phyloP scores from a whole-genome alignment of 139 green algal genomes.

The Nannochloris sp. region DNA sequence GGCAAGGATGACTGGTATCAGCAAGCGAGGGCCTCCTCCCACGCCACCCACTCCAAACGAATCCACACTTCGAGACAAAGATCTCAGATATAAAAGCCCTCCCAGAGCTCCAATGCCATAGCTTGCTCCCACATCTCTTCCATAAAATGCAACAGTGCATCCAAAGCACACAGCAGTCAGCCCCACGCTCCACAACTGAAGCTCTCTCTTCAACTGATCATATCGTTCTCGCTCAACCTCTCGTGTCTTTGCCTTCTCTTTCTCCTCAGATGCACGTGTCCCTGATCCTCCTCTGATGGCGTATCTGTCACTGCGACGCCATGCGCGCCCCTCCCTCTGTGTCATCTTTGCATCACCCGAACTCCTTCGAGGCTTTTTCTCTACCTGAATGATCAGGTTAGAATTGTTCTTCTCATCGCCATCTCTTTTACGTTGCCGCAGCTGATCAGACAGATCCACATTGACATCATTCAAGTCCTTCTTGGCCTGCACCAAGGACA shows the following conservation, averaged over 20 bases:
- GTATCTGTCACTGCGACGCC: conserved; percentile 30
- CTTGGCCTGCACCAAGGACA: conserved; percentile 10
- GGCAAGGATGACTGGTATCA: conserved; percentile 82
- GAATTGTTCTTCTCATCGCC: background rate
- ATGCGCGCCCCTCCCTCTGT: conserved; percentile 22
- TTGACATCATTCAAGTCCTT: conserved; percentile 48
- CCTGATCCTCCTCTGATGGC: conserved; percentile 12
- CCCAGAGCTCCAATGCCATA: conserved; percentile 72
- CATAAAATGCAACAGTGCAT: conserved; percentile 46
- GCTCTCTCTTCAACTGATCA: conserved; percentile 53
- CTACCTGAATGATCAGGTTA: background rate
- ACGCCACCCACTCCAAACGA: conserved; percentile 32
- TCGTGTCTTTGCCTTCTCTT: conserved; percentile 20
- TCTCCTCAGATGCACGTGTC: conserved; percentile 14
- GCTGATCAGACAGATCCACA: conserved; percentile 52
- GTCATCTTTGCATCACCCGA: conserved; percentile 13
- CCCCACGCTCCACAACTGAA: conserved; percentile 47
- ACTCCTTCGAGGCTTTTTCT: background rate
- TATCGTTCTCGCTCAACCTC: conserved; percentile 40
- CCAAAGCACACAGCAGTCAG: conserved; percentile 28
- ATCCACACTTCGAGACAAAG: conserved; percentile 73
- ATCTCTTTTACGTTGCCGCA: conserved; percentile 16
- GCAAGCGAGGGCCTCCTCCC: conserved; percentile 58
- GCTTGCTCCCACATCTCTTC: conserved; percentile 53
- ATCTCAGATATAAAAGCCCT: conserved; percentile 72